Conservation (phyloP, 192 early-diverging fungal genomes). For the Glomus cerebriforme region DNA sequence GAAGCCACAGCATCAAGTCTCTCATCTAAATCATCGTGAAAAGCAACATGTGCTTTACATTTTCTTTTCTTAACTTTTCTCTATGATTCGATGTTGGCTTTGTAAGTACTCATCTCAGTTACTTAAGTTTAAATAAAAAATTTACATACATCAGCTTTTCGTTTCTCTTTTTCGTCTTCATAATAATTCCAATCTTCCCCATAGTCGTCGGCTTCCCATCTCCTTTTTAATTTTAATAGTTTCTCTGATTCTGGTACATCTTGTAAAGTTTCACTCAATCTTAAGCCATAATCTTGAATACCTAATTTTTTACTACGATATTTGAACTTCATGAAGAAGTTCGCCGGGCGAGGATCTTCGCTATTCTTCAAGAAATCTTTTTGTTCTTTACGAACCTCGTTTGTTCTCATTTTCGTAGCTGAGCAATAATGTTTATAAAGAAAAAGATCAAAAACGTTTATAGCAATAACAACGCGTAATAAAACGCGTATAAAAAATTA, state of each 20-base stretch:
- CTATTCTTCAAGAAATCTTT: not conserved
- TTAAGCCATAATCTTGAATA: not conserved
- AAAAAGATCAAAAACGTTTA: too few species aligned
- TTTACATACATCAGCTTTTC: conserved; percentile 6
- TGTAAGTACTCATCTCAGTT: not conserved
- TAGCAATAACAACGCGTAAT: too few species aligned
- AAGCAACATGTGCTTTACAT: not conserved
- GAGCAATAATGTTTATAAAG: too few species aligned
- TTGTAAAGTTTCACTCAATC: not conserved
- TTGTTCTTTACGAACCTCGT: not conserved
- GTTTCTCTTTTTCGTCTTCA: not conserved
- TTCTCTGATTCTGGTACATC: not conserved
- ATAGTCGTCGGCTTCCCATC: not conserved
- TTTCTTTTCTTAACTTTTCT: conserved; percentile 4
- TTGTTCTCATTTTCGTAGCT: not conserved
- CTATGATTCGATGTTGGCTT: conserved; percentile 4
- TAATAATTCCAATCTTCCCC: not conserved
- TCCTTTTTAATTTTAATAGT: conserved; percentile 6
- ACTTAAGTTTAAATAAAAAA: not conserved
- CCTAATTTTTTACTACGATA: not conserved
- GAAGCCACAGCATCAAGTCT: not conserved
- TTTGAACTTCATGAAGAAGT: not conserved
- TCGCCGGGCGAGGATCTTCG: not conserved
- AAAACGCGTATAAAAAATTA: too few species aligned
- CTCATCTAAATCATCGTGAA: not conserved